A percentile compares a stretch with the other conserved stretches of the same genome.
Conservation (phyloP, 129 eudicot genomes). For the Erigeron canadensis region DNA sequence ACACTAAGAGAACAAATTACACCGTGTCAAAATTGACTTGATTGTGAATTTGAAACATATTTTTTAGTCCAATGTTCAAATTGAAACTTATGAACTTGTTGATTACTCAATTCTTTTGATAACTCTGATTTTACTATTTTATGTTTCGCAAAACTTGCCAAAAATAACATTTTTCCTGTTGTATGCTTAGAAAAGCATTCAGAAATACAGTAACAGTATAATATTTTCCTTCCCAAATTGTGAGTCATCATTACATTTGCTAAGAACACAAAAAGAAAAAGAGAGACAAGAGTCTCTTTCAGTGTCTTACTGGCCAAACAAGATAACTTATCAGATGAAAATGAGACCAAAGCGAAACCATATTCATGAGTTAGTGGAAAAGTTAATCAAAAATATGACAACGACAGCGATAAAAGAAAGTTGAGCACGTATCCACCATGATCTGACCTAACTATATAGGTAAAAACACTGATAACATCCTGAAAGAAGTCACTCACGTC, state of each 20-base stretch:
- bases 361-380: constrained; percentile 36
- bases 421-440: constrained; percentile 31
- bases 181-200: constrained; percentile 2
- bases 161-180: not conserved
- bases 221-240: constrained; percentile 4
- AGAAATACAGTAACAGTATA: constrained; percentile 10
- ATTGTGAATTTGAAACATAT: too few relatives aligned
- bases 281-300: constrained; percentile 17
- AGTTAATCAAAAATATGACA: constrained; percentile 26
- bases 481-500: not conserved
- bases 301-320: constrained; percentile 8
- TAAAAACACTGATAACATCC: constrained; percentile 20
- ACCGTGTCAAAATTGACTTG: too few relatives aligned
- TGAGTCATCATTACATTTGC: not conserved
- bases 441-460: constrained; percentile 40
- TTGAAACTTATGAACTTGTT: too few relatives aligned
- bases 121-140: too few relatives aligned
- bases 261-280: constrained; percentile 9
- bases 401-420: constrained; percentile 28
- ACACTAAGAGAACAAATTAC: too few relatives aligned
- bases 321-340: constrained; percentile 33
- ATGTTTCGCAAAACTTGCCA: too few relatives aligned
- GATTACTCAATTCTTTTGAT: too few relatives aligned
- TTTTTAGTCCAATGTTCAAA: too few relatives aligned
- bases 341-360: constrained; percentile 23